Evolutionary conservation across 176 grass and related monocot genomes (phyloP), one percentile per base, ranked within the genome.

Genomic region (Bolboschoenus planiculmis): DNA sequence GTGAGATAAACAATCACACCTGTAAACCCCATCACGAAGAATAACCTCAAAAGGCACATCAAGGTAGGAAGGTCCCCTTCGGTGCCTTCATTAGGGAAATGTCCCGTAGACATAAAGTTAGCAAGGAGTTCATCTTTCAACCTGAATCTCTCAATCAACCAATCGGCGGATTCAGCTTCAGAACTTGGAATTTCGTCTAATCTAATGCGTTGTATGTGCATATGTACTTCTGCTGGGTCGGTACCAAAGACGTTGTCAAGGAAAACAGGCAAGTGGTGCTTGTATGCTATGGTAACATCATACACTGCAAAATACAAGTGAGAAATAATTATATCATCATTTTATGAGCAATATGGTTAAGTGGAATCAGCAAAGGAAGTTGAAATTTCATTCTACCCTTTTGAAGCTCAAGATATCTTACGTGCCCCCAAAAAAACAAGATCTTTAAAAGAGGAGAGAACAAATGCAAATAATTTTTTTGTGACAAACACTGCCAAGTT

Each of bases 221-320:
- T 83, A 27, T 99, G 91, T 40, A 95, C 92, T 87, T 99, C 92
- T 0, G 90, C 89, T 80, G 96, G 96, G 61, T 95, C 96, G 2
- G 92, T 84, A 3, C 92, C 92, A 29, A 88, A 95, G 26, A 93
- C 81, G 54, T 93, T 99, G 80, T 99, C 92, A 54, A 95, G 77
- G 62, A 95, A 93, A 40, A 81, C 86, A 15, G 96, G 96, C 37
- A 84, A 84, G 14, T 73, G 88, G 76, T 95, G 89, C 23, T 98
- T 98, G 39, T 98, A 98, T 0, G 87, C 86, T 0, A 98, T 95
- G 10, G 92, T 93, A 67, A 93, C 81, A 83, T 95, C 91, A 43
- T 87, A 98, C 11, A 98, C 92, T 98, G 87, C 82, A 89, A 82
- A 56, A 76, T 79, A 3, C 76, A 85, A 63, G 64, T 2, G 29